Conservation (phyloP, 2,329 filamentous ascomycete genomes). For the Aspergillus udagawae region DNA sequence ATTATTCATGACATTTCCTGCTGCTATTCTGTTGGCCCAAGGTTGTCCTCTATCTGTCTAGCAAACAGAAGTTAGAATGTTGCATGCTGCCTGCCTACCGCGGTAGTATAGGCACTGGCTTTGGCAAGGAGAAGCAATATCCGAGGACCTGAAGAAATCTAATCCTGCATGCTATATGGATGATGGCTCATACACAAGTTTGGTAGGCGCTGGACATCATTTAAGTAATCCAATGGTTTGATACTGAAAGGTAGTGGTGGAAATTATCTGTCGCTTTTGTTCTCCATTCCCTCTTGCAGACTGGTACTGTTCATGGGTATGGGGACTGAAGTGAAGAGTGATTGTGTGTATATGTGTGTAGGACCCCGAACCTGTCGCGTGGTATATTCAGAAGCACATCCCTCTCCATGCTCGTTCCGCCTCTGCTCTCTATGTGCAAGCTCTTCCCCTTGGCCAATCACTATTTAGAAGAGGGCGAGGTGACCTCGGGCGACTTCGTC, state of each 20-base stretch:
- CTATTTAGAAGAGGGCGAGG: neutral
- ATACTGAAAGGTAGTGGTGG: neutral
- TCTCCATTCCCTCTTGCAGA: neutral
- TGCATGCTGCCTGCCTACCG: neutral
- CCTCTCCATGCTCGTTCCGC: slow-evolving; percentile 9
- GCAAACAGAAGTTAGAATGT: neutral
- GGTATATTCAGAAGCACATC: slow-evolving; percentile 17
- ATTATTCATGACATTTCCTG: neutral
- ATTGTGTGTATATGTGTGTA: slow-evolving; percentile 5
- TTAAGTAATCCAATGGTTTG: neutral
- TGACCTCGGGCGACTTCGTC: neutral
- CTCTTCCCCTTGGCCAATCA: slow-evolving; percentile 2
- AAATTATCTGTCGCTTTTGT: neutral
- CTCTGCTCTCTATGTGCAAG: slow-evolving; percentile 5
- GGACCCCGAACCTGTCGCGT: slow-evolving; percentile 9
- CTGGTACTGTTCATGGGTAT: neutral
- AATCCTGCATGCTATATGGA: neutral
- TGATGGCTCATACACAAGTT: neutral
- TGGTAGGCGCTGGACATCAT: neutral
- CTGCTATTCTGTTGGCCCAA: neutral
- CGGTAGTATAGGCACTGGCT: too few relatives aligned
- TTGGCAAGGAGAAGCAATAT: neutral
- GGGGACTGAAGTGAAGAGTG: neutral
- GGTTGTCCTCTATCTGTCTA: neutral
- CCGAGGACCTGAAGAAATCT: neutral